These are phyloP conservation scores for Rauvolfia tetraphylla DNA, from an alignment of 257 asterid species.

Conservation along the genomic window DNA sequence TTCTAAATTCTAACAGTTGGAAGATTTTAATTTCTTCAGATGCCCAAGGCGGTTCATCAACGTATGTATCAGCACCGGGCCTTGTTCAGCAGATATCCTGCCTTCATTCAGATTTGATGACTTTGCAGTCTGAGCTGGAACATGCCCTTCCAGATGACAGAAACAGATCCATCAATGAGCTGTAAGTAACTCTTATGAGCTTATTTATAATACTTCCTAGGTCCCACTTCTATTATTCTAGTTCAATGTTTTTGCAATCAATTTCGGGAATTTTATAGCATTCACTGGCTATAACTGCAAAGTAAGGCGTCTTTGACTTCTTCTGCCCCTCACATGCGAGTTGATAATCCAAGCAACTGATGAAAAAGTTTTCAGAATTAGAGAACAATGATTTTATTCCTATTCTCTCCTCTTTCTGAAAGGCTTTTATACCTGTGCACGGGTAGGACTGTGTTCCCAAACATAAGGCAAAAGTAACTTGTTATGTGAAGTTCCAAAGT, in stretches of 20 bases:
- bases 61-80: constrained; percentile 95
- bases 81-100: constrained; percentile 84
- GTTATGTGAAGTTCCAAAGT: constrained; percentile 5
- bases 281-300: not conserved
- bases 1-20: not conserved
- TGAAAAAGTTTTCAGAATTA: not conserved
- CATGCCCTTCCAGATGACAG: constrained; percentile 95
- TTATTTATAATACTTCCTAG: not conserved
- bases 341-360: not conserved
- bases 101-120: constrained; percentile 81
- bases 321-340: not conserved
- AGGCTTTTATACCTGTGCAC: not conserved
- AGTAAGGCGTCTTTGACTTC: not conserved
- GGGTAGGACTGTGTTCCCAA: not conserved
- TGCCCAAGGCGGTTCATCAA: constrained; percentile 86
- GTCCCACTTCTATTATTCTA: not conserved
- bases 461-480: not conserved
- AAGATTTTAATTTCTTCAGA: constrained; percentile 37
- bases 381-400: not conserved
- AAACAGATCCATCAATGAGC: constrained; percentile 82
- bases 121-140: constrained; percentile 89
- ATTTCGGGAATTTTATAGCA: not conserved
- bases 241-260: not conserved
- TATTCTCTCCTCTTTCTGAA: not conserved
- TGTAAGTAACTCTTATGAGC: constrained; percentile 51